Evolutionary conservation across 768 basidiomycete genomes (phyloP).

Genomic region (Lactifluus subvellereus): DNA sequence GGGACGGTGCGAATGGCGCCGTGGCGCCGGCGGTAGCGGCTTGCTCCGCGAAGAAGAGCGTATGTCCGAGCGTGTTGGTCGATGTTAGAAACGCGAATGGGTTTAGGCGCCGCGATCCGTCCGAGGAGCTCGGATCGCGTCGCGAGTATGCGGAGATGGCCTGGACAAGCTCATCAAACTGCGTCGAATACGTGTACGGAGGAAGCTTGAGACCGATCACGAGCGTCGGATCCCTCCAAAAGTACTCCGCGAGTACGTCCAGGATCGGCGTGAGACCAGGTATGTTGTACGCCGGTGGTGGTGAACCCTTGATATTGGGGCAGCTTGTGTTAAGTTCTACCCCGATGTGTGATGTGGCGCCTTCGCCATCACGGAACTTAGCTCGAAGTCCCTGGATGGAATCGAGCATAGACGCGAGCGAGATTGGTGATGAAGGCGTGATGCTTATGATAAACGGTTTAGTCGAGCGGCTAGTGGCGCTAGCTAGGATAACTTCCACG

Average conservation of each 20-base stretch:
- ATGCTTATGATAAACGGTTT: constrained; percentile 80
- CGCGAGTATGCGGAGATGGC: constrained; percentile 16
- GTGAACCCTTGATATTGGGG: constrained; percentile 61
- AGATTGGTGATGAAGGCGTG: constrained; percentile 51
- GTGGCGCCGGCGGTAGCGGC: neutral
- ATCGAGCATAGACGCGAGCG: constrained; percentile 50
- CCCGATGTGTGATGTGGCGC: constrained; percentile 43
- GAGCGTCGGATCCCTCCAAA: constrained; percentile 47
- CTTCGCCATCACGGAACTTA: constrained; percentile 26
- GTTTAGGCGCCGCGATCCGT: constrained; percentile 13
- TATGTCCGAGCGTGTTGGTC: constrained; percentile 23
- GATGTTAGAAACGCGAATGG: constrained; percentile 24
- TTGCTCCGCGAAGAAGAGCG: constrained; percentile 20
- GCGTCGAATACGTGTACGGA: constrained; percentile 20
- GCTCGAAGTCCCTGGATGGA: constrained; percentile 56
- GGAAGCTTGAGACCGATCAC: constrained; percentile 63
- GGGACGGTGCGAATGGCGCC: neutral
- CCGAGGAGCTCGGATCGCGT: constrained; percentile 10
- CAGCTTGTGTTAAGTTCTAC: constrained; percentile 84
- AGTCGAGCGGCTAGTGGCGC: constrained; percentile 27
- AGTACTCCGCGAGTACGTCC: constrained; percentile 45
- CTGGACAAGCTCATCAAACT: constrained; percentile 20
- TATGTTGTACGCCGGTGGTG: constrained; percentile 64
- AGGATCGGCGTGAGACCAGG: constrained; percentile 48
- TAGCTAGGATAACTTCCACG: constrained; percentile 48